Evolutionary conservation across 2,329 filamentous ascomycete genomes (phyloP).

Genomic region (Clarireedia homoeocarpa): DNA sequence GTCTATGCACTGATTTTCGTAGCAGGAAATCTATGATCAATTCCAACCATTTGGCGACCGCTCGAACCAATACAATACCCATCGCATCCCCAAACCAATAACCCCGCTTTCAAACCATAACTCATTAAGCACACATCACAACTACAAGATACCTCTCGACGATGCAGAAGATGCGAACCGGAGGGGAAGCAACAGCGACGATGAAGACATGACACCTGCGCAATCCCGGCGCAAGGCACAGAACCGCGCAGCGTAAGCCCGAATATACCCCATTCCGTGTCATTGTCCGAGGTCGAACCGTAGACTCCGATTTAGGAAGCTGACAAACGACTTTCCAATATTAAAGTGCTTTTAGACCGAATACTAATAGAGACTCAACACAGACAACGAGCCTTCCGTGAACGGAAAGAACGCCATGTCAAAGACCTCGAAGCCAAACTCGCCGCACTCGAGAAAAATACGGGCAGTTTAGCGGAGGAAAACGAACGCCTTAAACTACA

Average conservation of each 20-base stretch:
- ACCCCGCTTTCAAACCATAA: conserved; percentile 26
- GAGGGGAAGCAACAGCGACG: conserved; percentile 32
- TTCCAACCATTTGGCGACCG: conserved; percentile 26
- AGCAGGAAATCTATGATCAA: conserved; percentile 27
- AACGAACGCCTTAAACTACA: conserved; percentile 83
- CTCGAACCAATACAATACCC: conserved; percentile 18
- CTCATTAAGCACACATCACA: conserved; percentile 16
- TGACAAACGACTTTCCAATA: neutral
- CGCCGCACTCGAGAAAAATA: conserved; percentile 64
- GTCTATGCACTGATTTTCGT: conserved; percentile 5
- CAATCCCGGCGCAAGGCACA: conserved; percentile 60
- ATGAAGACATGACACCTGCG: conserved; percentile 48
- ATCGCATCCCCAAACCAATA: conserved; percentile 14
- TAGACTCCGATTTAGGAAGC: neutral
- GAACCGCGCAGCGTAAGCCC: conserved; percentile 63
- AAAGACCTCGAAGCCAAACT: conserved; percentile 88
- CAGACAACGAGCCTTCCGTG: conserved; percentile 91
- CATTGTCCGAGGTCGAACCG: neutral
- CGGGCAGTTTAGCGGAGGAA: conserved; percentile 65
- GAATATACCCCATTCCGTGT: neutral
- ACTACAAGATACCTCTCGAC: conserved; percentile 23
- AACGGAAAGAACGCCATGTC: conserved; percentile 90
- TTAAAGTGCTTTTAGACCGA: neutral
- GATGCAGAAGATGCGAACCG: conserved; percentile 21
- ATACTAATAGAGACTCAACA: neutral